phyloP scores from a whole-genome alignment of 2,329 filamentous ascomycete species.

The Chaetomium olivaceum region DNA sequence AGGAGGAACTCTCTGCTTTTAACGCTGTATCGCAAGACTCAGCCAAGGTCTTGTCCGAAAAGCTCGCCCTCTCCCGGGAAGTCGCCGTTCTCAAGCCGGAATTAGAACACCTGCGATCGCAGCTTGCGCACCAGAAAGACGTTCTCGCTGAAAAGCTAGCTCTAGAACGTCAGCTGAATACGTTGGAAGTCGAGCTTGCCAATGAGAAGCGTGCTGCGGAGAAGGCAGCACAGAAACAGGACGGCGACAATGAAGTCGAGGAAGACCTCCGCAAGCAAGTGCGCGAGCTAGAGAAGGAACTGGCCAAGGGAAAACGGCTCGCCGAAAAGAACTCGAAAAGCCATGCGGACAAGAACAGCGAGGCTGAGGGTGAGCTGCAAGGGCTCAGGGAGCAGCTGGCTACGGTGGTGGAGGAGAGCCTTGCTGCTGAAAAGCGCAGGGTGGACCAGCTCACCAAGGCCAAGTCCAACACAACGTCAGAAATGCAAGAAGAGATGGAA shows the following conservation, averaged over 20 bases:
- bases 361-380: slow-evolving; percentile 36
- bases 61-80: slow-evolving; percentile 54
- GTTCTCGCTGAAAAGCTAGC: slow-evolving; percentile 76
- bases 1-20: slow-evolving; percentile 73
- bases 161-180: slow-evolving; percentile 74
- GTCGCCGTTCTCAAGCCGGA: slow-evolving; percentile 56
- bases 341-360: slow-evolving; percentile 35
- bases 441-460: slow-evolving; percentile 42
- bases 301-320: slow-evolving; percentile 36
- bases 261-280: slow-evolving; percentile 37
- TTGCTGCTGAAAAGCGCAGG: slow-evolving; percentile 34
- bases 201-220: slow-evolving; percentile 73
- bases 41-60: slow-evolving; percentile 64
- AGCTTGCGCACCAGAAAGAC: slow-evolving; percentile 62
- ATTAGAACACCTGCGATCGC: slow-evolving; percentile 56
- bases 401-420: slow-evolving; percentile 29
- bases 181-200: slow-evolving; percentile 77
- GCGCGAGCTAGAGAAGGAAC: slow-evolving; percentile 45
- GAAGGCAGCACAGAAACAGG: slow-evolving; percentile 49
- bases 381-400: slow-evolving; percentile 30
- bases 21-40: slow-evolving; percentile 68
- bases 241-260: slow-evolving; percentile 39
- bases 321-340: slow-evolving; percentile 28
- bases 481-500: slow-evolving; percentile 37
- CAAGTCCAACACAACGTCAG: slow-evolving; percentile 38